Conservation (phyloP, 768 basidiomycete genomes). For the Grammothele lineata region DNA sequence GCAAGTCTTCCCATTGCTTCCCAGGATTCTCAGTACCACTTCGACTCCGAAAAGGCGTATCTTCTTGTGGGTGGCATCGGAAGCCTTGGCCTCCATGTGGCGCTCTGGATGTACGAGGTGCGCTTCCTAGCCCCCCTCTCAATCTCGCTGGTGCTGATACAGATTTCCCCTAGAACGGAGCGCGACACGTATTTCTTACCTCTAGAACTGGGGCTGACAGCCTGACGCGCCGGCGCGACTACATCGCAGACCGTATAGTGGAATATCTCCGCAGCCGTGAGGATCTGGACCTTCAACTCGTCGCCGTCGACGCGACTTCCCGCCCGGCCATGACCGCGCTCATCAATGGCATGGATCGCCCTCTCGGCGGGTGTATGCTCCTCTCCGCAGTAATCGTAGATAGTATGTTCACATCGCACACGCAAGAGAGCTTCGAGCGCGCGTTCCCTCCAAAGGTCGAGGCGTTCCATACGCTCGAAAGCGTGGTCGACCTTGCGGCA, state of each 20-base stretch:
- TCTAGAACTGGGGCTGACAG: slow-evolving; percentile 11
- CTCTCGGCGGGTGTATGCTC: slow-evolving; percentile 18
- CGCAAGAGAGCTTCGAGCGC: slow-evolving; percentile 9
- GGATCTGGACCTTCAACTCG: slow-evolving; percentile 5
- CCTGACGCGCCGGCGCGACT: slow-evolving; percentile 1
- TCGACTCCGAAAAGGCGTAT: slow-evolving; percentile 30
- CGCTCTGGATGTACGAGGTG: slow-evolving; percentile 40
- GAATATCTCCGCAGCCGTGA: slow-evolving; percentile 4
- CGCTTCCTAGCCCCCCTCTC: no score
- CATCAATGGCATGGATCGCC: background rate
- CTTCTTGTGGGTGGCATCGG: slow-evolving; percentile 39
- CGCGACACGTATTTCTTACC: slow-evolving; percentile 15
- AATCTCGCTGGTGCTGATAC: no score
- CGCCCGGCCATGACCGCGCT: background rate
- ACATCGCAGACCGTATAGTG: slow-evolving; percentile 3
- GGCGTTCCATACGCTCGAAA: slow-evolving; percentile 6
- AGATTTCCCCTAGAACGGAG: slow-evolving; percentile 18
- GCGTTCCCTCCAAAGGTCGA: slow-evolving; percentile 5
- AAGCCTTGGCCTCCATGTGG: slow-evolving; percentile 33
- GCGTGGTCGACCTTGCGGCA: slow-evolving; percentile 2
- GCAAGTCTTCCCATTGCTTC: background rate
- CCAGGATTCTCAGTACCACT: slow-evolving; percentile 4
- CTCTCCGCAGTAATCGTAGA: slow-evolving; percentile 11
- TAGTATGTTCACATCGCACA: slow-evolving; percentile 11
- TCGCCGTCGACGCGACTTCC: slow-evolving; percentile 10